phyloP scores from a whole-genome alignment of 208 protist species.

The Wallacemonas sp. region DNA sequence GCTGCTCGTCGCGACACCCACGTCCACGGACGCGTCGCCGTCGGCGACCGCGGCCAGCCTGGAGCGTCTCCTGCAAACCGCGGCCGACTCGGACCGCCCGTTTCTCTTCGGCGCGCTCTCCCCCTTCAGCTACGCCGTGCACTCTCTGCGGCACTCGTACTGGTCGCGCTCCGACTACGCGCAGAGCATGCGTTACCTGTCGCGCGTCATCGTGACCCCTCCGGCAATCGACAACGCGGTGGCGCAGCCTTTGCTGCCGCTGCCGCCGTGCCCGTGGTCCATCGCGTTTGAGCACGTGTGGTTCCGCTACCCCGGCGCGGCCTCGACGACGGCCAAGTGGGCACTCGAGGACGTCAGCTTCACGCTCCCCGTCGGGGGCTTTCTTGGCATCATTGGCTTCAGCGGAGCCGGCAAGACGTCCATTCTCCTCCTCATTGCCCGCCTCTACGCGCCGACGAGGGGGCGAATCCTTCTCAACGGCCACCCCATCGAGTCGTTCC shows the following conservation, averaged over 20 bases:
- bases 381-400: conserved; percentile 68
- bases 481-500: conserved; percentile 41
- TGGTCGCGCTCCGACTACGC: background rate
- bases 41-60: background rate
- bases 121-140: background rate
- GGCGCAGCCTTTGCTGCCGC: background rate
- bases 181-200: conserved; percentile 10
- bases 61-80: conserved; percentile 3
- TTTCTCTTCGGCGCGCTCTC: background rate
- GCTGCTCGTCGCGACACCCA: background rate
- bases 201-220: background rate
- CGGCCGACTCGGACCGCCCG: background rate
- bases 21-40: background rate
- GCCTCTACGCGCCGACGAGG: conserved; percentile 48
- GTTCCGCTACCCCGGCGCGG: conserved; percentile 59
- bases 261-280: conserved; percentile 28
- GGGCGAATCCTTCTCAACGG: conserved; percentile 67
- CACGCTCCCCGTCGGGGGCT: conserved; percentile 36
- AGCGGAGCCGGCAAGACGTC: conserved; percentile 82
- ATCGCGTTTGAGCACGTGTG: conserved; percentile 66
- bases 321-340: too few relatives aligned
- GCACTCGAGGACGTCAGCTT: conserved; percentile 63
- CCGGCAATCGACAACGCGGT: background rate
- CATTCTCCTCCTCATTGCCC: conserved; percentile 55
- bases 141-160: background rate